Base-by-base conservation (phyloP, 2,329 filamentous ascomycete genomes). In the Ascocoryne sarcoides region DNA sequence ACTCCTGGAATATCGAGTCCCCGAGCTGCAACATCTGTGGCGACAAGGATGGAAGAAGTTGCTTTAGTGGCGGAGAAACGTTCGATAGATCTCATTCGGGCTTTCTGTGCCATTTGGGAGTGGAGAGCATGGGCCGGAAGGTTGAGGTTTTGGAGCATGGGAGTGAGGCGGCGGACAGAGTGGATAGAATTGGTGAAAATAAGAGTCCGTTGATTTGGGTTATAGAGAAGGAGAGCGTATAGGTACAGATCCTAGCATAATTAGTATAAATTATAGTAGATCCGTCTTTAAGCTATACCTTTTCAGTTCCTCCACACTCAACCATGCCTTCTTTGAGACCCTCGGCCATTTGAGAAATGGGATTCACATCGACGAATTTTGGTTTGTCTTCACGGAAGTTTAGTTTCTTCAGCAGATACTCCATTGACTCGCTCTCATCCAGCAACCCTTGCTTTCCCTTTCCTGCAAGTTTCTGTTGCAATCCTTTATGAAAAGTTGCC, bases 111-210 rank as follows among this genome's bases (percentile, higher is more conserved):
- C 92, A 98, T 96, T 49, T 88, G 84, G 0, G 88, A 95, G 63
- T 98, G 92, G 1, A 98, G 69, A 0, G 84, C 79, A 9, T 86
- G 68, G 1, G 81, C 83, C 2, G 82, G 79, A 7, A 95, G 70
- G 47, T 82, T 76, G 37, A 98, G 76, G 50, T 85, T 86, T 52
- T 90, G 79, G 2, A 98, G 73, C 57, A 95, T 76, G 1, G 90
- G 86, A 0, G 82, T 79, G 10, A 98, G 69, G 28, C 92, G 85
- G 32, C 88, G 82, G 37, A 95, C 90, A 2, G 90, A 84, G 38
- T 84, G 85, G 61, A 98, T 95, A 32, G 89, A 95, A 65, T 98
- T 98, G 19, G 89, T 88, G 61, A 98, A 98, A 35, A 98, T 79
- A 2, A 98, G 70, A 0, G 86, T 88, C 21, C 89, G 83, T 28